Conservation (phyloP, 176 grass and related monocot genomes). For the Elaeis guineensis region DNA sequence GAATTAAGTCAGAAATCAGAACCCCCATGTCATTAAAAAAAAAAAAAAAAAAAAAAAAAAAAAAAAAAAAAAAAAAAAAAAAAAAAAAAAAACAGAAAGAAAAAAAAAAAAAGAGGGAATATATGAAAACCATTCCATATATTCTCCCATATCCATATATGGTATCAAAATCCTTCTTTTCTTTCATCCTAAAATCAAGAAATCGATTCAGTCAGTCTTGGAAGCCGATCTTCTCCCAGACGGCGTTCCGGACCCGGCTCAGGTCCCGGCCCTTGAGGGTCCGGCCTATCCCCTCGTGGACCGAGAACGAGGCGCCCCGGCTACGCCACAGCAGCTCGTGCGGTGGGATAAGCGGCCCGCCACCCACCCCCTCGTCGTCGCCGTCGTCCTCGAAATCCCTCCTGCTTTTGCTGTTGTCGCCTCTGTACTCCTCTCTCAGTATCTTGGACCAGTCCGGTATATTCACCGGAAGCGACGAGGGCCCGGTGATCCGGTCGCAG, state of each 20-base stretch:
- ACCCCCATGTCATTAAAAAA: neutral
- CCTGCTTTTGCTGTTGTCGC: constrained; percentile 14
- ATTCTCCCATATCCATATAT: neutral
- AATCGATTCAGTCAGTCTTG: constrained; percentile 38
- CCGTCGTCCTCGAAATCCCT: constrained; percentile 31
- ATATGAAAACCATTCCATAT: too few species aligned
- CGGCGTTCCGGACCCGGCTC: constrained; percentile 81
- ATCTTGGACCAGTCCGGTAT: constrained; percentile 96
- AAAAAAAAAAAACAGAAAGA: neutral
- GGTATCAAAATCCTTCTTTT: too few species aligned
- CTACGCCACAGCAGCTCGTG: constrained; percentile 69
- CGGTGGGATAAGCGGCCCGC: constrained; percentile 42
- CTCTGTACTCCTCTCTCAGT: constrained; percentile 44
- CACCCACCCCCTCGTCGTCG: neutral
- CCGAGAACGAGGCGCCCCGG: constrained; percentile 59
- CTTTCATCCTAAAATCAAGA: too few species aligned
- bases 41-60: neutral
- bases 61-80: neutral
- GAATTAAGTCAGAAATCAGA: neutral
- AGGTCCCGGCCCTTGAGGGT: constrained; percentile 95
- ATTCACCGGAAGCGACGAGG: constrained; percentile 62
- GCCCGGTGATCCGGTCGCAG: neutral
- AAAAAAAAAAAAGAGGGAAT: neutral
- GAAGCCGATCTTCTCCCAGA: constrained; percentile 92
- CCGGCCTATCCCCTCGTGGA: constrained; percentile 80